Evolutionary conservation across 805 yeast genomes (phyloP), one percentile per base, ranked within the genome.

Genomic region (Pichia thaimueangensis): DNA sequence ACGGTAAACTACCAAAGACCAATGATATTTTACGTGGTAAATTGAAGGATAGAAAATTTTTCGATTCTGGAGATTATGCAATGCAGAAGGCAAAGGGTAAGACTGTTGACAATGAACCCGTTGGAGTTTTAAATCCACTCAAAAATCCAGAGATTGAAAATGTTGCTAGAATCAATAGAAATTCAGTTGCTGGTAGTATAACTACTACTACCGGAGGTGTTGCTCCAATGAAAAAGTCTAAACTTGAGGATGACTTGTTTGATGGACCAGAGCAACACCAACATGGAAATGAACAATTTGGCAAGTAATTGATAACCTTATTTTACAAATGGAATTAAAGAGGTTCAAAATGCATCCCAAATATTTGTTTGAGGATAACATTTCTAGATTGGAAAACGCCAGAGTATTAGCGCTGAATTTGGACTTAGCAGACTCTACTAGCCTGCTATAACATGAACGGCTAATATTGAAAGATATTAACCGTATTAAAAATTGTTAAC

Each of bases 41-140:
- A 58, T 67, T 86, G 54, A 85, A 84, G 62, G 96, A 88, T 50
- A 77, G 95, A 54, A 89, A 87, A 67, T 88, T 84, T 62, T 89
- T 88, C 56, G 97, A 88, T 58, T 83, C 94, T 48, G 96, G 96
- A 9, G 97, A 88, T 63, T 88, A 88, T 62, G 96, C 96, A 10
- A 74, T 88, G 73, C 84, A 79, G 52, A 80, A 71, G 59, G 85
- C 80, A 4, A 47, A 53, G 2, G 86, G 86, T 7, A 36, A 19
- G 16, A 24, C 16, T 8, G 13, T 21, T 11, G 68, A 69, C 11
- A 62, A 53, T 33, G 56, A 52, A 33, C 57, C 54, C 37, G 59
- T 56, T 21, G 64, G 64, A 3, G 51, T 58, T 2, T 49, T 59
- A 51, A 44, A 65, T 53, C 53, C 64, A 2, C 54, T 74, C 57